These are phyloP conservation scores for Dichotomocladium elegans DNA, from an alignment of 371 early-diverging fungal genomes.

Conservation along the genomic window DNA sequence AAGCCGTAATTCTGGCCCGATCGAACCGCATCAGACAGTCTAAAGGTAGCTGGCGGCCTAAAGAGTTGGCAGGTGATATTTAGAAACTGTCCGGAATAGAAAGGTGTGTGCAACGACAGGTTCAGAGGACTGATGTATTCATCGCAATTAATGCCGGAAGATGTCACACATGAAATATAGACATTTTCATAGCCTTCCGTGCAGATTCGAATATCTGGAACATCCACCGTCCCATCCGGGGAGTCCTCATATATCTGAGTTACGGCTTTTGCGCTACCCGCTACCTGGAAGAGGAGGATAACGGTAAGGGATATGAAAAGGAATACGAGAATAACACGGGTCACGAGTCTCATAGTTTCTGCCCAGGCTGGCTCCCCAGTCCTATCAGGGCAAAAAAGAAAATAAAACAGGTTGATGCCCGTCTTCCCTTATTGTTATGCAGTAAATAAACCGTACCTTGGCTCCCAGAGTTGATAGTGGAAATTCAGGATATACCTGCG, in stretches of 20 bases:
- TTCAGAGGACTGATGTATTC: conserved; percentile 11
- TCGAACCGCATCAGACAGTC: no score
- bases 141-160: conserved; percentile 11
- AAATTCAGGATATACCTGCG: conserved; percentile 4
- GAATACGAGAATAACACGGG: conserved; percentile 14
- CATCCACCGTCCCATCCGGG: conserved; percentile 6
- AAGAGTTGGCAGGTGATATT: conserved; percentile 15
- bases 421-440: no score
- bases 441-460: conserved; percentile 20
- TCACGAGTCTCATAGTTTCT: conserved; percentile 19
- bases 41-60: no score
- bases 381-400: conserved; percentile 4
- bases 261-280: conserved; percentile 20
- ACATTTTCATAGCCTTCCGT: conserved; percentile 8
- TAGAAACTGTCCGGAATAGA: conserved; percentile 12
- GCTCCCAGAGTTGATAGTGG: conserved; percentile 19
- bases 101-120: conserved; percentile 16
- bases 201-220: conserved; percentile 26
- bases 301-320: conserved; percentile 21
- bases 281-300: conserved; percentile 20
- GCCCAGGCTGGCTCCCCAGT: conserved; percentile 34
- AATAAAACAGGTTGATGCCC: no score
- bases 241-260: conserved; percentile 4
- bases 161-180: conserved; percentile 15
- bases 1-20: conserved; percentile 1